A percentile compares a stretch with the other conserved stretches of the same genome.
Evolutionary conservation across 768 basidiomycete genomes (phyloP).

Genomic region (Lactifluus volemus): DNA sequence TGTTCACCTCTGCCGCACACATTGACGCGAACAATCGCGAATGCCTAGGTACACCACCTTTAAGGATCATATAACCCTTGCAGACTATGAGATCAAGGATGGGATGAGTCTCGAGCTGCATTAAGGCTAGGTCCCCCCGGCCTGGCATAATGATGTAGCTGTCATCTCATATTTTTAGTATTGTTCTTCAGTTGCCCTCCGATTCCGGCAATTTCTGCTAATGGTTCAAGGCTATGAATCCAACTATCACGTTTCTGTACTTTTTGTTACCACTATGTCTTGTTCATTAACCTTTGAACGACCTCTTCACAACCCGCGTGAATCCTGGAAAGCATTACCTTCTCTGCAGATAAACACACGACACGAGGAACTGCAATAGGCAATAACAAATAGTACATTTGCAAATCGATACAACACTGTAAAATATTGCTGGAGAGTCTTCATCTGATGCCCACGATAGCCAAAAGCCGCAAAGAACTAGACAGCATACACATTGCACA

Average conservation of each 20-base stretch:
- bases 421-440: not conserved
- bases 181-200: not conserved
- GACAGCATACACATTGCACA: not conserved
- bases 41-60: constrained; percentile 76
- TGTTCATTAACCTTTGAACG: not conserved
- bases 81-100: constrained; percentile 90
- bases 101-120: constrained; percentile 95
- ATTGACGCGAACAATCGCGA: not conserved
- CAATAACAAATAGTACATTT: not conserved
- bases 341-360: not conserved
- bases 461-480: not conserved
- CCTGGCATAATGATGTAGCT: not conserved
- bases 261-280: not conserved
- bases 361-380: too few species aligned
- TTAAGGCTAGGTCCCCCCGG: constrained; percentile 27
- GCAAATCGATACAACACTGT: not conserved
- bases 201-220: not conserved
- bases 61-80: constrained; percentile 91
- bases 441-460: not conserved
- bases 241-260: not conserved
- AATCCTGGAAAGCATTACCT: not conserved
- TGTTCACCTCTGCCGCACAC: not conserved
- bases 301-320: not conserved
- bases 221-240: not conserved
- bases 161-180: not conserved